These are phyloP conservation scores for Lachancea waltii DNA, from an alignment of 805 yeast genomes.

Conservation along the genomic window DNA sequence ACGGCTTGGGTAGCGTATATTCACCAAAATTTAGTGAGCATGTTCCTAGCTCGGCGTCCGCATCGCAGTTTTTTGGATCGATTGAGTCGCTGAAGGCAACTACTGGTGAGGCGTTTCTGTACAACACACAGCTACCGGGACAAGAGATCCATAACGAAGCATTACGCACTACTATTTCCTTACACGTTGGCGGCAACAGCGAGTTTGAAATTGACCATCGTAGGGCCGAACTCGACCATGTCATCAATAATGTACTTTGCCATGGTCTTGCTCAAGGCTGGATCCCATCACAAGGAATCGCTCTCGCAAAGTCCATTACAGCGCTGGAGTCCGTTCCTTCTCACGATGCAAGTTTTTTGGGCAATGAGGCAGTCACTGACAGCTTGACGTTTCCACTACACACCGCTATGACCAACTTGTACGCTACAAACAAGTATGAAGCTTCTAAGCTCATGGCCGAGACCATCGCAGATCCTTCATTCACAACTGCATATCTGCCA, in stretches of 20 bases:
- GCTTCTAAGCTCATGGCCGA: conserved; percentile 13
- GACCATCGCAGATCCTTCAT: conserved; percentile 11
- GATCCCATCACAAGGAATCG: conserved; percentile 22
- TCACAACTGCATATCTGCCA: conserved; percentile 12
- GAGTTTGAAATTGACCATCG: conserved; percentile 29
- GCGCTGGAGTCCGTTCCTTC: conserved; percentile 4
- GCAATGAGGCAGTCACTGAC: conserved; percentile 9
- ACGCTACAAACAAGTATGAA: conserved; percentile 14
- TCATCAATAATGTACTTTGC: conserved; percentile 24
- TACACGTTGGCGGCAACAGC: conserved; percentile 28
- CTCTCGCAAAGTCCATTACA: conserved; percentile 19
- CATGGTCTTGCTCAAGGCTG: conserved; percentile 26
- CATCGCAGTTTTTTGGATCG: conserved; percentile 24
- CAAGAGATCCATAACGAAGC: conserved; percentile 11
- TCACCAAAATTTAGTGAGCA: conserved; percentile 25
- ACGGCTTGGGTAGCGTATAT: conserved; percentile 23
- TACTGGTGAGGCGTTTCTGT: conserved; percentile 28
- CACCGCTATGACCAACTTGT: conserved; percentile 16
- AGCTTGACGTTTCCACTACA: conserved; percentile 17
- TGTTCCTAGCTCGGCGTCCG: conserved; percentile 29
- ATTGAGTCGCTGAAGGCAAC: conserved; percentile 29
- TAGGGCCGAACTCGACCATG: conserved; percentile 21
- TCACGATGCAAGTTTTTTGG: not conserved
- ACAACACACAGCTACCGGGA: conserved; percentile 17
- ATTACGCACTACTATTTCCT: conserved; percentile 25